Evolutionary conservation across 2,329 filamentous ascomycete genomes (phyloP).

Genomic region (Alternaria gaisen): DNA sequence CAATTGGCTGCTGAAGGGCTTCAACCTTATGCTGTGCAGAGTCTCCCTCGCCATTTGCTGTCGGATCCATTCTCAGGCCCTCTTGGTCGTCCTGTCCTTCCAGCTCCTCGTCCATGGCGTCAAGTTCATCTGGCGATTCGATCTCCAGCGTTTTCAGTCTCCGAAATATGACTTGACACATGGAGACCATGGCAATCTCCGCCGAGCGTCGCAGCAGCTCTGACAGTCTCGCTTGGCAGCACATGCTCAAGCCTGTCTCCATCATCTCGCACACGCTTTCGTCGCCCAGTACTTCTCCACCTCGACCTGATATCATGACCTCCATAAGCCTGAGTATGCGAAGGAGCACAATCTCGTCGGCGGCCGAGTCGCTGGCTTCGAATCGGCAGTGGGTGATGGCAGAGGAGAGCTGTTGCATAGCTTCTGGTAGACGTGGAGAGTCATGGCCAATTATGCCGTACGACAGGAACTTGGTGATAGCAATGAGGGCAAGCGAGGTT

Average conservation of each 20-base stretch:
- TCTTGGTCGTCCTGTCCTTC: slow-evolving; percentile 71
- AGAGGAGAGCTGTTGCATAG: slow-evolving; percentile 92
- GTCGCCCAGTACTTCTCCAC: slow-evolving; percentile 92
- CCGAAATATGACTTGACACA: slow-evolving; percentile 99
- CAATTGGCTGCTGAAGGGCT: slow-evolving; percentile 43
- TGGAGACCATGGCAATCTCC: slow-evolving; percentile 96
- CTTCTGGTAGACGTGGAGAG: slow-evolving; percentile 87
- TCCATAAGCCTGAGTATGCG: slow-evolving; percentile 98
- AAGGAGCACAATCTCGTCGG: slow-evolving; percentile 93
- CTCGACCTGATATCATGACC: slow-evolving; percentile 93
- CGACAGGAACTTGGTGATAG: slow-evolving; percentile 94
- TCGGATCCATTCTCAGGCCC: slow-evolving; percentile 84
- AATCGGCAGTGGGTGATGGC: slow-evolving; percentile 98
- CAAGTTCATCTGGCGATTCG: slow-evolving; percentile 72
- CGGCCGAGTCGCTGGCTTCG: slow-evolving; percentile 92
- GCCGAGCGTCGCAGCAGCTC: slow-evolving; percentile 90
- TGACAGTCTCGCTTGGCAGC: slow-evolving; percentile 90
- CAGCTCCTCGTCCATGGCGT: slow-evolving; percentile 71
- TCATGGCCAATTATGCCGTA: slow-evolving; percentile 88
- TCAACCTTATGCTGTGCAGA: slow-evolving; percentile 46
- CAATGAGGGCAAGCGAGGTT: slow-evolving; percentile 90
- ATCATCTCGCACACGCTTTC: slow-evolving; percentile 99
- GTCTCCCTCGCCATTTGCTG: slow-evolving; percentile 70
- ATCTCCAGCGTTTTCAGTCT: slow-evolving; percentile 87
- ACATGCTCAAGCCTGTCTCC: slow-evolving; percentile 96